phyloP scores from a whole-genome alignment of 2,329 filamentous ascomycete genomes.

The Ascochyta koolunga region DNA sequence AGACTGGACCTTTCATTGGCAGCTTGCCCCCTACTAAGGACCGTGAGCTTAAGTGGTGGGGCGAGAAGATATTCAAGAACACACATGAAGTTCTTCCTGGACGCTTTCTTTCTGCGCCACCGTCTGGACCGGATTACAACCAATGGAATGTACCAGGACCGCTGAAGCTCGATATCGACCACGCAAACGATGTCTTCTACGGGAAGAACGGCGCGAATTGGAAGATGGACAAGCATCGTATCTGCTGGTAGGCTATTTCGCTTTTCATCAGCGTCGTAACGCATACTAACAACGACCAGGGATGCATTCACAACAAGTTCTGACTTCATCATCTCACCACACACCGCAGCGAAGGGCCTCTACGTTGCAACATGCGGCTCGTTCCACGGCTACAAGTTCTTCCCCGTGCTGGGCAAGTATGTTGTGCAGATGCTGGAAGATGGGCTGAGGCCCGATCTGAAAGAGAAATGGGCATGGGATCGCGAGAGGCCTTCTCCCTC shows the following conservation, averaged over 20 bases:
- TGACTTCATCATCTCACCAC: conserved; percentile 61
- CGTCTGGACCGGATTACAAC: conserved; percentile 61
- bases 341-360: conserved; percentile 54
- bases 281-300: conserved; percentile 52
- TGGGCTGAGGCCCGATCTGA: conserved; percentile 53
- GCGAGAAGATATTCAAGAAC: conserved; percentile 45
- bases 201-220: conserved; percentile 61
- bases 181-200: conserved; percentile 64
- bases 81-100: conserved; percentile 52
- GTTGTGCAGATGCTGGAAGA: conserved; percentile 59
- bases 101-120: conserved; percentile 63
- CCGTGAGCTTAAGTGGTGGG: conserved; percentile 45
- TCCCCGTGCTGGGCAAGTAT: conserved; percentile 63
- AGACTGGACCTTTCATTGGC: conserved; percentile 41
- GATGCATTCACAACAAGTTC: conserved; percentile 66
- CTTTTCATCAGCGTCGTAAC: conserved; percentile 21
- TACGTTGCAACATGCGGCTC: conserved; percentile 66
- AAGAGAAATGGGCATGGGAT: conserved; percentile 68
- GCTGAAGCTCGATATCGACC: conserved; percentile 65
- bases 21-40: conserved; percentile 42
- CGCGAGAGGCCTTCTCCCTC: conserved; percentile 60
- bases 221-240: conserved; percentile 67
- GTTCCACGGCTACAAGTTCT: conserved; percentile 67
- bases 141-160: conserved; percentile 66
- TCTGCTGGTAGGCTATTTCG: conserved; percentile 63